Base-by-base conservation (phyloP, 1,284 basidiomycete species). In the Sporisorium scitamineum region DNA sequence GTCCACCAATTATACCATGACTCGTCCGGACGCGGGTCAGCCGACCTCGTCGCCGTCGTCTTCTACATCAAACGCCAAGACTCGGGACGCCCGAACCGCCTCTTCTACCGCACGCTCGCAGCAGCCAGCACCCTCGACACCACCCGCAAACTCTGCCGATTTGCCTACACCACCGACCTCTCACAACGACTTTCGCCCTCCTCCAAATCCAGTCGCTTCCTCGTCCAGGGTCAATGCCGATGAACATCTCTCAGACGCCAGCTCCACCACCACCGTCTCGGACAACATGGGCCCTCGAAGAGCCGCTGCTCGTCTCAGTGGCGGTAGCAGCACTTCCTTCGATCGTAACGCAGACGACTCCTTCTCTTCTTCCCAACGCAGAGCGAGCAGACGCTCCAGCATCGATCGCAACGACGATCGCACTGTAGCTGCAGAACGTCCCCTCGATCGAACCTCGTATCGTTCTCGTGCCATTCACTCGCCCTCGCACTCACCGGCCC, bases 101-200 rank as follows among this genome's bases (percentile, higher is more conserved):
- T 26, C 52, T 11, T 29, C 47, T n/a, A 24, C 54, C 50, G 9
- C 41, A 16, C 54, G 54, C 10, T 56, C 57, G 22, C 54, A 54
- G 22, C 55, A 54, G n/a, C 44, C 47, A 7, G 42, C 57, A 6
- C 68, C 61, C 14, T 57, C 61, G 6, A 69, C 71, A 57, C 77
- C 62, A 10, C 70, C 59, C 10, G 32, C 50, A 31, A 32, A 34
- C 41, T 60, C 58, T 18, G 62, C 54, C 32, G 61, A 55, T 31
- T 51, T 80, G 41, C 78, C 78, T 2, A 80, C 78, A 1, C 78
- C 78, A 14, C 78, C 78, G 4, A 80, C 71, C 29, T 80, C 78
- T 37, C 78, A 80, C 63, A 73, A 64, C 52, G 72, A 80, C 22
- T 78, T 70, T 29, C 66, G 63, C 3, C 66, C 66, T 37, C 71